Percentiles rank a stretch among this genome's conserved stretches.
Evolutionary conservation across 2,329 filamentous ascomycete genomes (phyloP).

Genomic region (Triangularia verruculosa): DNA sequence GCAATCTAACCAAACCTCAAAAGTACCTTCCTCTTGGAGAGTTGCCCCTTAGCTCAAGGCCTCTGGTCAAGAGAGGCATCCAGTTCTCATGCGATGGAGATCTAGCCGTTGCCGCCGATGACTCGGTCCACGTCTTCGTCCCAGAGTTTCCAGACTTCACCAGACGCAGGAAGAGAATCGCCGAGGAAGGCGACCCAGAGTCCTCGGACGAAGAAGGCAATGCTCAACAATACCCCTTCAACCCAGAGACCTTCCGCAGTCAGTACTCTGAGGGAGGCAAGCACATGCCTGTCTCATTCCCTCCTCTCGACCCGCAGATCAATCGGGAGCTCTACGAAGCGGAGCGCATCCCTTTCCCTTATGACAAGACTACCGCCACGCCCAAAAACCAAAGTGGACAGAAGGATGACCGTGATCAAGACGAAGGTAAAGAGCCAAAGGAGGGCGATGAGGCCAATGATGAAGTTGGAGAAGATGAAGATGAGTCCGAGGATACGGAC

Average conservation of each 20-base stretch:
- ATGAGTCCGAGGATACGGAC: slow-evolving; percentile 30
- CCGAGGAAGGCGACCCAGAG: slow-evolving; percentile 27
- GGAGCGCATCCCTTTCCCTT: slow-evolving; percentile 36
- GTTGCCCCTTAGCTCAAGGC: slow-evolving; percentile 31
- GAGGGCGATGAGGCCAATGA: slow-evolving; percentile 24
- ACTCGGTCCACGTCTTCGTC: slow-evolving; percentile 39
- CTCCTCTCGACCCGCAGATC: slow-evolving; percentile 40
- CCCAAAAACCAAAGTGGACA: not conserved
- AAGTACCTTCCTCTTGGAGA: slow-evolving; percentile 47
- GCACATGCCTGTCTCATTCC: slow-evolving; percentile 37
- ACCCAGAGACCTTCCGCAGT: slow-evolving; percentile 28
- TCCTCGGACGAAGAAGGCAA: slow-evolving; percentile 28
- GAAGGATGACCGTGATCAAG: slow-evolving; percentile 17
- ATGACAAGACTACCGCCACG: slow-evolving; percentile 16
- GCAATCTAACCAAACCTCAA: not conserved
- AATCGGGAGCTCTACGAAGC: slow-evolving; percentile 45
- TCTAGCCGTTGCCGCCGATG: slow-evolving; percentile 55
- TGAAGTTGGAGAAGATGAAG: slow-evolving; percentile 24
- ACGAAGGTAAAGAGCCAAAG: slow-evolving; percentile 17
- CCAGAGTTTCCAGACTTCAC: slow-evolving; percentile 30
- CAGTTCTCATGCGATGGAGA: slow-evolving; percentile 58
- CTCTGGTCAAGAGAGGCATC: slow-evolving; percentile 37
- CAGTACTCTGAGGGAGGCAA: slow-evolving; percentile 36
- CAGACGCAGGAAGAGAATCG: slow-evolving; percentile 16
- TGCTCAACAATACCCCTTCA: slow-evolving; percentile 26